Conservation (phyloP, 805 yeast genomes). For the Danielia oregonensis region DNA sequence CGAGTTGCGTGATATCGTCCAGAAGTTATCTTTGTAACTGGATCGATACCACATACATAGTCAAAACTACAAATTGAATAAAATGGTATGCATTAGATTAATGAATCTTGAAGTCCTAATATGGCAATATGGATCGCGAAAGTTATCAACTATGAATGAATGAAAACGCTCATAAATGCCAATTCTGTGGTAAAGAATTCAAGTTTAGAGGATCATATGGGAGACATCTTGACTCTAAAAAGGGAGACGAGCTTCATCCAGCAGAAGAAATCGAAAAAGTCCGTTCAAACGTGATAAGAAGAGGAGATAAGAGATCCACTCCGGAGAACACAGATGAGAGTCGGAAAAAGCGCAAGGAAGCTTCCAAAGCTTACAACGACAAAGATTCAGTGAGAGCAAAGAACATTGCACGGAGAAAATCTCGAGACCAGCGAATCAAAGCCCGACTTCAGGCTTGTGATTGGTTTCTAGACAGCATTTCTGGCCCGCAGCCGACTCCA, state of each 20-base stretch:
- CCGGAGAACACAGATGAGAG: conserved; percentile 10
- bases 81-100: too few species aligned
- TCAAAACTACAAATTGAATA: too few species aligned
- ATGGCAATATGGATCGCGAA: neutral
- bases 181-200: conserved; percentile 51
- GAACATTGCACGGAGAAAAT: conserved; percentile 41
- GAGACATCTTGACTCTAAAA: conserved; percentile 53
- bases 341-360: conserved; percentile 33
- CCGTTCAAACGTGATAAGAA: conserved; percentile 42
- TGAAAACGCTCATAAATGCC: conserved; percentile 25
- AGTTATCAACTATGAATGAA: neutral
- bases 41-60: neutral
- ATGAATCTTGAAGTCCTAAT: neutral
- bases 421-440: conserved; percentile 39
- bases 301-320: conserved; percentile 2
- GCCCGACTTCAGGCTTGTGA: conserved; percentile 23
- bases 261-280: conserved; percentile 42
- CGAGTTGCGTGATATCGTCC: conserved; percentile 59
- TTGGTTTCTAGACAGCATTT: conserved; percentile 6
- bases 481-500: too few species aligned
- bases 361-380: conserved; percentile 44
- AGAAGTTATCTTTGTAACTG: neutral
- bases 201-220: conserved; percentile 59
- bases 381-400: conserved; percentile 46
- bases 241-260: conserved; percentile 53